A percentile compares a stretch with the other conserved stretches of the same genome.
Evolutionary conservation across 2,329 filamentous ascomycete species (phyloP).

Genomic region (Calonectria pseudoreteaudii): DNA sequence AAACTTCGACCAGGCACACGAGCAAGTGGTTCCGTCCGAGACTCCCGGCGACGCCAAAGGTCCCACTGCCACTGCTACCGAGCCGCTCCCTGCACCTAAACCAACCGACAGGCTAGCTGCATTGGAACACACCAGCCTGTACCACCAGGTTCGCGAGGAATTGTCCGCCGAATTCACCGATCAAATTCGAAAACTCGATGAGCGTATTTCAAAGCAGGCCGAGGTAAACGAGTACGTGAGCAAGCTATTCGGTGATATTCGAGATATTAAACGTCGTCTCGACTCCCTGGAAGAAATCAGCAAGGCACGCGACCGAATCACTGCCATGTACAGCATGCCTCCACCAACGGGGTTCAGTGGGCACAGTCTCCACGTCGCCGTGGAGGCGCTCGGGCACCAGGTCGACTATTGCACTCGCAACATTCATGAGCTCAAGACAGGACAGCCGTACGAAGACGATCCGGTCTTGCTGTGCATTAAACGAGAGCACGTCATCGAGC

Average conservation of each 20-base stretch:
- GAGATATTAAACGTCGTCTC: slow-evolving; percentile 10
- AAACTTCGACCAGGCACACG: neutral
- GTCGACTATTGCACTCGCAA: slow-evolving; percentile 19
- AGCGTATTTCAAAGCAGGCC: neutral
- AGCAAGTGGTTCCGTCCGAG: neutral
- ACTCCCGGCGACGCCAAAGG: neutral
- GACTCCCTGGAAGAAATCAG: slow-evolving; percentile 11
- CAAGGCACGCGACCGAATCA: neutral
- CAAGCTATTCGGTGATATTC: neutral
- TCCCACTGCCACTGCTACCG: neutral
- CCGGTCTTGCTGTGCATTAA: slow-evolving; percentile 9
- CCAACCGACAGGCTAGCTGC: neutral
- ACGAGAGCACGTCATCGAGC: neutral
- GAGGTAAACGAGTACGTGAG: neutral
- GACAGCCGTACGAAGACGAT: slow-evolving; percentile 13
- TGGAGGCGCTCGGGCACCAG: slow-evolving; percentile 16
- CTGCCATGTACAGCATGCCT: slow-evolving; percentile 14
- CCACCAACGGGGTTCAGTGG: neutral
- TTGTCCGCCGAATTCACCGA: neutral
- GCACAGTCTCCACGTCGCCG: neutral
- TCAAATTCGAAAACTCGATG: neutral
- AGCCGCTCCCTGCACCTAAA: neutral
- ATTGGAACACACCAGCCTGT: neutral
- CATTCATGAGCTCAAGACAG: slow-evolving; percentile 18
- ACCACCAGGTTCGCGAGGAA: neutral